Evolutionary conservation across 2,329 filamentous ascomycete species (phyloP), one percentile per base, ranked within the genome.

Genomic region (Arachnopeziza araneosa): DNA sequence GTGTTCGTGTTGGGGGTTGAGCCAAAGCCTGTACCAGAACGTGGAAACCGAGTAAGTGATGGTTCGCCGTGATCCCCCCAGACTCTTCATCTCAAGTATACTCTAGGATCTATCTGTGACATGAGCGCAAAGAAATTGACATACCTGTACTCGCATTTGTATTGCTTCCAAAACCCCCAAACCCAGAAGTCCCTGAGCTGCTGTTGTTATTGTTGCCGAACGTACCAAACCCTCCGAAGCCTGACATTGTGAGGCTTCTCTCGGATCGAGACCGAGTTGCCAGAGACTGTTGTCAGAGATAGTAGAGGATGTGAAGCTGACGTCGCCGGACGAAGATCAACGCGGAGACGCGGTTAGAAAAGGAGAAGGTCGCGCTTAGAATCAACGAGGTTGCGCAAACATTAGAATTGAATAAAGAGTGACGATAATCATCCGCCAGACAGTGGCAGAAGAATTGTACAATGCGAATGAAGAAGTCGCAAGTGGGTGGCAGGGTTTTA

Each of bases 191-290:
- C 67, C 69, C 74, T 69, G 55, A 75, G 23, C 4, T 75, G 23
- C 4, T 75, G 59, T 77, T 78, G 71, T 81, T 84, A 64, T 79
- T 80, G 70, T 80, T 79, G 75, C 83, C 83, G 75, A 88, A 87
- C 77, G 83, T 81, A 68, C 77, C 76, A 71, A 79, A 78, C 69
- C 80, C 80, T 64, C 79, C 78, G 57, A 68, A 67, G 24, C 65
- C 67, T n/a, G 70, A 72, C 71, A 73, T 73, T 26, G 57, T 67
- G 62, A 64, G 55, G 57, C 24, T 22, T 56, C 48, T 61, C 57
- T 63, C 49, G 53, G 52, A 48, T 52, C 56, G 23, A 54, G 56
- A 59, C 32, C 49, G 24, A 59, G 53, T 50, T 51, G 53, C 51
- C 22, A 26, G 60, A 23, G 51, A 52, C 26, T 32, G 56, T 23